Evolutionary conservation across 768 basidiomycete species (phyloP).

Genomic region (Hericium rajendrae): DNA sequence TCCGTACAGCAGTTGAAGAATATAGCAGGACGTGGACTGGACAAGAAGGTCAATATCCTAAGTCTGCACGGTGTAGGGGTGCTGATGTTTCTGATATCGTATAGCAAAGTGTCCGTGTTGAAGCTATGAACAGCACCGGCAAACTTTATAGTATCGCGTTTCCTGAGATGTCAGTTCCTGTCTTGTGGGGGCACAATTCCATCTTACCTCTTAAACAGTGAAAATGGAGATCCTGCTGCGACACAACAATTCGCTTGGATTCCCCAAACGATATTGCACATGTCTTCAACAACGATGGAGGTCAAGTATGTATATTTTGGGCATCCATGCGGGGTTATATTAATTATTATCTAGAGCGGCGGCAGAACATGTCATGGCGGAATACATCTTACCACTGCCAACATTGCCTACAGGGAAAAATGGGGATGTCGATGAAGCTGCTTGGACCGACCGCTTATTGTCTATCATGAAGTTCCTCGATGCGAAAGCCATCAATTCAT

Average conservation of each 20-base stretch:
- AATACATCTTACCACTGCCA: constrained; percentile 75
- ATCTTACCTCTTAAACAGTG: constrained; percentile 36
- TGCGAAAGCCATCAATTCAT: constrained; percentile 42
- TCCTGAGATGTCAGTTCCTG: constrained; percentile 64
- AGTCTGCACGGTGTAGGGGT: neutral
- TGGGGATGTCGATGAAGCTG: constrained; percentile 61
- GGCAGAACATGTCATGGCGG: constrained; percentile 58
- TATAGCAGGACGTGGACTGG: constrained; percentile 64
- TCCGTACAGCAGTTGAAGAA: constrained; percentile 48
- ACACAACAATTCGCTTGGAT: constrained; percentile 89
- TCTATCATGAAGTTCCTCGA: constrained; percentile 60
- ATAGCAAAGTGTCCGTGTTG: constrained; percentile 52
- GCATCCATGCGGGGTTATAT: neutral
- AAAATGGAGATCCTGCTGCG: constrained; percentile 66
- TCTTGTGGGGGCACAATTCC: neutral
- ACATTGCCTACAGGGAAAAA: constrained; percentile 46
- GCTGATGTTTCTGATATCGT: neutral
- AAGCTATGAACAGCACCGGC: constrained; percentile 71
- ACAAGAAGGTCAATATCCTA: constrained; percentile 66
- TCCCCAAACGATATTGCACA: constrained; percentile 60
- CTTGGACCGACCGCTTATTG: constrained; percentile 82
- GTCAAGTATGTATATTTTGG: constrained; percentile 36
- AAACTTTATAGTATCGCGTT: constrained; percentile 76
- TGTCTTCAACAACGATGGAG: constrained; percentile 41
- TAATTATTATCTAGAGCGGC: constrained; percentile 30